Conservation (phyloP, 2,329 filamentous ascomycete species). For the Neurospora sp. region DNA sequence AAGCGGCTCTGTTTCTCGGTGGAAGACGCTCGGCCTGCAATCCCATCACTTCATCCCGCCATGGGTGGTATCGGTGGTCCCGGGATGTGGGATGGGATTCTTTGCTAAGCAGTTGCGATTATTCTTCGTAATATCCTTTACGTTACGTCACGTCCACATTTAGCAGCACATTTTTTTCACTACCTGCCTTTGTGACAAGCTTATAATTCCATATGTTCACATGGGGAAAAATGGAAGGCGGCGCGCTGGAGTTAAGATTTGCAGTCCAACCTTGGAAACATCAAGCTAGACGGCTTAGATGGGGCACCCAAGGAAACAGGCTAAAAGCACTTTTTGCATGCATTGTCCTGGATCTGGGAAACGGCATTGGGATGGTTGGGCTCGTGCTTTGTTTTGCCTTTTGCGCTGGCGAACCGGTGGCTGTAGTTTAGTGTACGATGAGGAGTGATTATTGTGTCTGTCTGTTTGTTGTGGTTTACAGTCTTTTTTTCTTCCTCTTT, state of each 20-base stretch:
- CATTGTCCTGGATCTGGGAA: slow-evolving; percentile 16
- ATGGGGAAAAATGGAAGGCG: slow-evolving; percentile 5
- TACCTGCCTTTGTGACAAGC: slow-evolving; percentile 13
- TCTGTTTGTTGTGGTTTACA: slow-evolving; percentile 1
- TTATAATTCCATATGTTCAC: slow-evolving; percentile 12
- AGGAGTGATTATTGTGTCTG: slow-evolving; percentile 1
- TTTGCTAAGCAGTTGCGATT: slow-evolving; percentile 32
- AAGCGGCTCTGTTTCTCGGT: slow-evolving; percentile 60
- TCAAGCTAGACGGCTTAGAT: slow-evolving; percentile 17
- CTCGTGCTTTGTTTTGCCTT: slow-evolving; percentile 10
- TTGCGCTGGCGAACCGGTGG: slow-evolving; percentile 8
- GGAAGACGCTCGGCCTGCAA: slow-evolving; percentile 39
- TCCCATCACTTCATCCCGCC: slow-evolving; percentile 37
- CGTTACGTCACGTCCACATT: background rate
- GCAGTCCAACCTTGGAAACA: slow-evolving; percentile 13
- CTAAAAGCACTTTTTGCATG: slow-evolving; percentile 16
- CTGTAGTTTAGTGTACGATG: slow-evolving; percentile 17
- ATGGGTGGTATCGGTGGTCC: slow-evolving; percentile 43
- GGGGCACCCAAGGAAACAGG: slow-evolving; percentile 13
- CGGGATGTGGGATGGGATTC: slow-evolving; percentile 58
- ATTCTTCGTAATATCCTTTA: background rate
- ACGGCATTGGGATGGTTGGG: slow-evolving; percentile 13
- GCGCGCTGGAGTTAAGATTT: slow-evolving; percentile 8
- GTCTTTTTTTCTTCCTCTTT: slow-evolving; percentile 1
- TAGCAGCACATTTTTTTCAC: background rate